These are phyloP conservation scores for Hygrophila difformis DNA, from an alignment of 257 asterid genomes.

Conservation along the genomic window DNA sequence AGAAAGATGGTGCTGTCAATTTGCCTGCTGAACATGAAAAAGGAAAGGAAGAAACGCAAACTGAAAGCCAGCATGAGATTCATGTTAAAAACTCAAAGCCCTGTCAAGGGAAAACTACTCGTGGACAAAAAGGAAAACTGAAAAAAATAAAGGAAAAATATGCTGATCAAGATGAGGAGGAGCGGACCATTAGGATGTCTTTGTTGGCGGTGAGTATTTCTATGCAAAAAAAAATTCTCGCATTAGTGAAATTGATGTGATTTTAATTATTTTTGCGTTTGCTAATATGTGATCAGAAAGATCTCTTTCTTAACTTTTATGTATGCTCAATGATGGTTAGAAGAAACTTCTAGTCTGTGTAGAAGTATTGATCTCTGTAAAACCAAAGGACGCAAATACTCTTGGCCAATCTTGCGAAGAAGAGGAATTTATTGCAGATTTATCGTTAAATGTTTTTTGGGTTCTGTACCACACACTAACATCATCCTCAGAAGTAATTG, in stretches of 20 bases:
- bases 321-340: slow-evolving; percentile 8
- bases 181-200: slow-evolving; percentile 78
- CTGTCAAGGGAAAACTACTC: slow-evolving; percentile 51
- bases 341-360: slow-evolving; percentile 10
- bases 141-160: slow-evolving; percentile 96
- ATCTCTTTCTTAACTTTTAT: not conserved
- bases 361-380: slow-evolving; percentile 11
- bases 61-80: slow-evolving; percentile 28
- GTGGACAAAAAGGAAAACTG: slow-evolving; percentile 88
- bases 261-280: no score
- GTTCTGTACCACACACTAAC: not conserved
- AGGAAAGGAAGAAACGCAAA: slow-evolving; percentile 25
- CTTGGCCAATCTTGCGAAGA: not conserved
- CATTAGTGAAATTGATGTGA: no score
- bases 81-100: slow-evolving; percentile 29
- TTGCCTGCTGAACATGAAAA: slow-evolving; percentile 27
- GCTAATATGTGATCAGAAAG: no score
- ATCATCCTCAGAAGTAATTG: not conserved
- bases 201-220: slow-evolving; percentile 64
- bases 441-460: not conserved
- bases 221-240: no score
- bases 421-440: not conserved
- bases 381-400: not conserved
- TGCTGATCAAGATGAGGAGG: slow-evolving; percentile 98
- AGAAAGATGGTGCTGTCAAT: slow-evolving; percentile 34